Percentiles rank a stretch among this genome's conserved stretches.
Conservation (phyloP, 495 filamentous ascomycete species). For the Hyaloscypha hepaticicola region DNA sequence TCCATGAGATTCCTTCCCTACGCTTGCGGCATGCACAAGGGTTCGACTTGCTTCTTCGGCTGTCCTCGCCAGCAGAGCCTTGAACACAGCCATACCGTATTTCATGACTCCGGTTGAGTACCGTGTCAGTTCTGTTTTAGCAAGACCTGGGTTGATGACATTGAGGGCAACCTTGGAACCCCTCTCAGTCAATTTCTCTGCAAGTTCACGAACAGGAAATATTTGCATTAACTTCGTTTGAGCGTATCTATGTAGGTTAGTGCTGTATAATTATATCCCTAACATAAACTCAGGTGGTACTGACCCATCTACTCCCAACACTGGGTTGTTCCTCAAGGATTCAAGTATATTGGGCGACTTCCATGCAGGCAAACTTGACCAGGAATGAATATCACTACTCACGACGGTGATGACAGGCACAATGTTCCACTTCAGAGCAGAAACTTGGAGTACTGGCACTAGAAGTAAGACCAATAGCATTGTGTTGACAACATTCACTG, state of each 20-base stretch:
- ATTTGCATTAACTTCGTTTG: conserved; percentile 39
- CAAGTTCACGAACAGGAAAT: conserved; percentile 32
- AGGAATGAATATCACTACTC: conserved; percentile 34
- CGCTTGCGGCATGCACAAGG: conserved; percentile 38
- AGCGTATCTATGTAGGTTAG: conserved; percentile 30
- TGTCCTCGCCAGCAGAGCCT: conserved; percentile 27
- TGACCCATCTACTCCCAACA: not conserved
- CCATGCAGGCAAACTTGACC: conserved; percentile 35
- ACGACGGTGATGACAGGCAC: conserved; percentile 29
- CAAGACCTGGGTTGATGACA: conserved; percentile 39
- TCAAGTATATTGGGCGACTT: conserved; percentile 32
- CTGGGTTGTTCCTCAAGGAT: not conserved
- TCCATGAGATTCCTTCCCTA: conserved; percentile 37
- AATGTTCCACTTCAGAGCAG: conserved; percentile 16
- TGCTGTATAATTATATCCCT: too few relatives aligned
- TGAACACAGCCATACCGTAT: not conserved
- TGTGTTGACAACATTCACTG: conserved; percentile 46
- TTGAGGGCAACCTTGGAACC: conserved; percentile 39
- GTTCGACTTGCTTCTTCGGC: conserved; percentile 43
- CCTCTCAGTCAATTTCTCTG: conserved; percentile 29
- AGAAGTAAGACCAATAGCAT: conserved; percentile 43
- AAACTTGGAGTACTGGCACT: conserved; percentile 33
- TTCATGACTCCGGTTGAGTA: not conserved
- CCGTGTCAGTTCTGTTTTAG: not conserved
- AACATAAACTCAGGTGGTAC: too few relatives aligned